These are phyloP conservation scores for Suillus bovinus DNA, from an alignment of 768 basidiomycete genomes.

Conservation along the genomic window DNA sequence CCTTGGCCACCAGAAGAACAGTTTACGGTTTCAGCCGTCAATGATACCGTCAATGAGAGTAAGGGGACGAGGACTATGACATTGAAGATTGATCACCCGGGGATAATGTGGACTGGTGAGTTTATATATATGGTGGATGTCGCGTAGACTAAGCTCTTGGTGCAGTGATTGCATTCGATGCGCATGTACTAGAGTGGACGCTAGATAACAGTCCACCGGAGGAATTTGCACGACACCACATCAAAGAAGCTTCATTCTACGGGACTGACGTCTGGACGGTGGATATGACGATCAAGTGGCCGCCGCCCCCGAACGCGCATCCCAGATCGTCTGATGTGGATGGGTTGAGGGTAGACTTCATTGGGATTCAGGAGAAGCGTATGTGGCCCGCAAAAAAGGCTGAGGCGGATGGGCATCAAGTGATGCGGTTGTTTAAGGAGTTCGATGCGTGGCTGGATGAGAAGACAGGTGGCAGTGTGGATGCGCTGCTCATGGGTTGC, in stretches of 20 bases:
- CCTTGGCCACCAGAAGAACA: slow-evolving; percentile 42
- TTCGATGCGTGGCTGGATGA: slow-evolving; percentile 76
- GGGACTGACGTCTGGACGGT: slow-evolving; percentile 72
- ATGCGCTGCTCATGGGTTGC: slow-evolving; percentile 67
- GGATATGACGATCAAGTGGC: slow-evolving; percentile 66
- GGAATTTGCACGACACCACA: slow-evolving; percentile 77
- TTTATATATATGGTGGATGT: background rate
- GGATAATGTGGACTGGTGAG: slow-evolving; percentile 83
- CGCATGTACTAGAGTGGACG: slow-evolving; percentile 84
- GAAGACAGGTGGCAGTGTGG: slow-evolving; percentile 63
- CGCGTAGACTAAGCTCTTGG: background rate
- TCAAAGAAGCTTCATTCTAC: slow-evolving; percentile 91
- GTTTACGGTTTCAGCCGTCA: slow-evolving; percentile 58
- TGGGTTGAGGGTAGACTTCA: slow-evolving; percentile 64
- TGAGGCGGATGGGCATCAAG: slow-evolving; percentile 49
- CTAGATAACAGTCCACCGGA: slow-evolving; percentile 77
- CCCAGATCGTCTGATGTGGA: slow-evolving; percentile 20
- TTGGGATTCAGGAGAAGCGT: slow-evolving; percentile 79
- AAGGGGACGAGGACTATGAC: slow-evolving; percentile 71
- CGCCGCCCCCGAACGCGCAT: slow-evolving; percentile 18
- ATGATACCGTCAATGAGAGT: slow-evolving; percentile 52
- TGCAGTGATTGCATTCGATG: slow-evolving; percentile 85
- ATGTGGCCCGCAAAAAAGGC: slow-evolving; percentile 78
- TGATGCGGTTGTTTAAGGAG: slow-evolving; percentile 73
- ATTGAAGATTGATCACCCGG: slow-evolving; percentile 72